These are phyloP conservation scores for Aspergillus saccharolyticus DNA, from an alignment of 495 filamentous ascomycete genomes.

Conservation along the genomic window DNA sequence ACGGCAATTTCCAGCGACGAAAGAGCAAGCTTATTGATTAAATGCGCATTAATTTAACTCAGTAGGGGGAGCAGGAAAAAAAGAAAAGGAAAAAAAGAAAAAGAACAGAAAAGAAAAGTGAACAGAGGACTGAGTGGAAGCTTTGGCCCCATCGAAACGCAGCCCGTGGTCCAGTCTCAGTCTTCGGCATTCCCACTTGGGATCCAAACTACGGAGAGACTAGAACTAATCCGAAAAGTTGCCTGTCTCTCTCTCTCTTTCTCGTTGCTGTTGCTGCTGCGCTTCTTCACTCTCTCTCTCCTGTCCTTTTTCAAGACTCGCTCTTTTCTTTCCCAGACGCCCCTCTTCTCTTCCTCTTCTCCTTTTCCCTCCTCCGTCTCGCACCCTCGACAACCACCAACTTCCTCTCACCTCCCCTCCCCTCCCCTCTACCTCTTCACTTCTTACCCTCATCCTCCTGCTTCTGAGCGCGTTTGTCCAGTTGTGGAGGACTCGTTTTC, in stretches of 20 bases:
- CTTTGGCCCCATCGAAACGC: slow-evolving; percentile 14
- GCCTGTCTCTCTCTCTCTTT: slow-evolving; percentile 14
- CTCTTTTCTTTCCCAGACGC: slow-evolving; percentile 11
- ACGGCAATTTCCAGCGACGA: background rate
- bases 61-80: background rate
- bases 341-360: slow-evolving; percentile 8
- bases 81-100: slow-evolving; percentile 5
- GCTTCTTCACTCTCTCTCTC: slow-evolving; percentile 9
- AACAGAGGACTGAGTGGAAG: slow-evolving; percentile 3
- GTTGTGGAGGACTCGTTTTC: slow-evolving; percentile 8
- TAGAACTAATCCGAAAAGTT: slow-evolving; percentile 2
- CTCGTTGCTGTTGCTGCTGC: too few relatives aligned
- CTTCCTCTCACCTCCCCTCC: slow-evolving; percentile 6
- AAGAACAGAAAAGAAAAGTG: background rate
- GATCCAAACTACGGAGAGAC: slow-evolving; percentile 10
- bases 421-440: slow-evolving; percentile 1
- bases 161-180: slow-evolving; percentile 20
- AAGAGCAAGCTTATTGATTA: background rate
- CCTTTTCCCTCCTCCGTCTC: slow-evolving; percentile 4
- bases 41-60: background rate
- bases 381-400: slow-evolving; percentile 8
- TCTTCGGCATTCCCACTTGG: slow-evolving; percentile 20
- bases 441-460: slow-evolving; percentile 9
- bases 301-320: slow-evolving; percentile 8
- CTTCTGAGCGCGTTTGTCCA: slow-evolving; percentile 6